phyloP scores from a whole-genome alignment of 1,139 yeast genomes.

The Geotrichum fermentans region DNA sequence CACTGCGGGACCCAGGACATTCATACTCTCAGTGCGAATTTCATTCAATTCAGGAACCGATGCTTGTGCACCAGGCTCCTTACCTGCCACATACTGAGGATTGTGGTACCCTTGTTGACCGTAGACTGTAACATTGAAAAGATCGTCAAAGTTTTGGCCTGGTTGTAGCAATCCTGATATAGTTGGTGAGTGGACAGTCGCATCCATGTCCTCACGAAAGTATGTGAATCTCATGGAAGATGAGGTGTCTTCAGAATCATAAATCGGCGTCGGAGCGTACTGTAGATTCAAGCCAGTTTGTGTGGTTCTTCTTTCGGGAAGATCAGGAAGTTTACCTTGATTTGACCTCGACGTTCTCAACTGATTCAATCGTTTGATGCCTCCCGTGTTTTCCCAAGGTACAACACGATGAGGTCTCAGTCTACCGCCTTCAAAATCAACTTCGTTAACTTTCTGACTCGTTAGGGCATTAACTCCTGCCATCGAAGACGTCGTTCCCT shows the following conservation, averaged over 20 bases:
- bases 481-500: constrained; percentile 25
- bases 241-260: neutral
- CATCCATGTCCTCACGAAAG: constrained; percentile 81
- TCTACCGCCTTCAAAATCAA: constrained; percentile 14
- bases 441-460: constrained; percentile 26
- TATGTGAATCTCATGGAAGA: constrained; percentile 61
- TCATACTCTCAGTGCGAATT: neutral
- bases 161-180: constrained; percentile 70
- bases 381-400: constrained; percentile 5
- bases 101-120: neutral
- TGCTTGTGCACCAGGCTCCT: too few relatives aligned
- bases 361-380: neutral
- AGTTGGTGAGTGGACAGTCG: constrained; percentile 89
- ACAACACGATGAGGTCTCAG: constrained; percentile 18
- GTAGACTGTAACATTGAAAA: constrained; percentile 25
- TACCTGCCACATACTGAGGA: neutral
- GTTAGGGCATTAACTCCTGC: constrained; percentile 26
- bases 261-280: neutral
- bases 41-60: neutral
- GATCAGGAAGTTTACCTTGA: too few relatives aligned
- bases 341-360: neutral
- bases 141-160: constrained; percentile 37
- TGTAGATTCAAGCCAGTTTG: neutral
- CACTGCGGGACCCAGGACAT: neutral
- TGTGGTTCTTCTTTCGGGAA: neutral